Evolutionary conservation across 768 basidiomycete genomes (phyloP), one percentile per base, ranked within the genome.

Genomic region (Lactarius trivialis): DNA sequence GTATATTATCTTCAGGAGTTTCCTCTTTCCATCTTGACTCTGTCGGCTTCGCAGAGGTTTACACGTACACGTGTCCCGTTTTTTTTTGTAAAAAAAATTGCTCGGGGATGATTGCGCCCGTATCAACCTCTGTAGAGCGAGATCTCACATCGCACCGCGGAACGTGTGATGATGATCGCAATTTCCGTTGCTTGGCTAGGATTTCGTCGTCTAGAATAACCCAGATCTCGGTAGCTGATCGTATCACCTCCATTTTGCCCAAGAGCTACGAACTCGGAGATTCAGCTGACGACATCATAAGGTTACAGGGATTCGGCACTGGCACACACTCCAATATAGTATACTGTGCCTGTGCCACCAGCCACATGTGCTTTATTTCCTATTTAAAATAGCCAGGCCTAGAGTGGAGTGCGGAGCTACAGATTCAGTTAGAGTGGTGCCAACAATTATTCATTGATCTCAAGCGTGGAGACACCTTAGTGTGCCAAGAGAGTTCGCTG

Each of bases 141-240:
- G 64, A 63, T 57, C 56, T 24, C 56, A 58, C 63, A 56, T 61
- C 41, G 62, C 60, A 32, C 61, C 61, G 56, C 53, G 33, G 56
- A 55, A 58, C 61, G 41, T 63, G 61, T 36, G 36, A 36, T n/a
- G n/a, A 45, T 54, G 48, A 19, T 33, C 30, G 4, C 63, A 33
- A 45, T 55, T 45, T 56, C 34, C 21, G 26, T 63, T 26, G 8
- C 50, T n/a, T 52, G 52, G 34, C 53, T 50, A n/a, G 52, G 39
- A 52, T 45, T 36, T 55, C 48, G 34, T 36, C 15, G 26, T 30
- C 49, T 59, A 43, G 49, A 52, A 17, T 26, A 7, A 52, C 24
- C 32, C 17, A 34, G 51, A 34, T 17, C 32, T 37, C 24, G 39
- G 49, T 30, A 17, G 49, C 50, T 55, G 48, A n/a, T 30, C 34